phyloP scores from a whole-genome alignment of 257 asterid genomes.

The Solanum paucissectum region DNA sequence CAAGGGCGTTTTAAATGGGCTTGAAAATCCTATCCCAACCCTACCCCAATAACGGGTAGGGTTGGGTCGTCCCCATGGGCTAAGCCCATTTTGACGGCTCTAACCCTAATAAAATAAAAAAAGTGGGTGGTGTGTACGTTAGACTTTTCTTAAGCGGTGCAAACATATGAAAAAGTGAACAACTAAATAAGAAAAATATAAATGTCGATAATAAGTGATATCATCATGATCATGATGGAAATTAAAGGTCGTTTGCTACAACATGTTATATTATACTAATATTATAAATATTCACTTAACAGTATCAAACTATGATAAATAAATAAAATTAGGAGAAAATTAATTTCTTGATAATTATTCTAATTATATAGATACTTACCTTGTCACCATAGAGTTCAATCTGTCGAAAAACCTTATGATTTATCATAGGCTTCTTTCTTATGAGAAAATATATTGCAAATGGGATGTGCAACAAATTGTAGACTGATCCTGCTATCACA shows the following conservation, averaged over 20 bases:
- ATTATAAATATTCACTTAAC: not conserved
- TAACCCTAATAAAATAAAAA: too few species aligned
- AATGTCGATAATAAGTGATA: too few species aligned
- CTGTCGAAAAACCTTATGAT: not conserved
- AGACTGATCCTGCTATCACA: not conserved
- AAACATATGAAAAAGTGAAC: too few species aligned
- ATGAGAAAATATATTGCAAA: not conserved
- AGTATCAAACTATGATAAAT: not conserved
- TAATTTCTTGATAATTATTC: not conserved
- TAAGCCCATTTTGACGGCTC: too few species aligned
- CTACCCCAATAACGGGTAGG: too few species aligned
- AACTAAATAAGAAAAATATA: too few species aligned
- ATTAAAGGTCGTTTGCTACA: not conserved
- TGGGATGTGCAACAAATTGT: constrained; percentile 3
- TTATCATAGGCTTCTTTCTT: not conserved
- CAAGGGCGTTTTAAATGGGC: too few species aligned
- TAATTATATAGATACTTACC: not conserved
- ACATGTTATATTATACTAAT: not conserved
- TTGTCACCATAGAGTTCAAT: constrained; percentile 7
- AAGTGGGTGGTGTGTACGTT: not conserved
- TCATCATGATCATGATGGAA: not conserved
- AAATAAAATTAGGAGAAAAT: not conserved
- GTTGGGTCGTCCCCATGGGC: too few species aligned
- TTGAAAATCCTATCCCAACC: too few species aligned
- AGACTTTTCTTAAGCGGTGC: not conserved